Conservation (phyloP, 306 rosid genomes). For the Leucaena leucocephala region DNA sequence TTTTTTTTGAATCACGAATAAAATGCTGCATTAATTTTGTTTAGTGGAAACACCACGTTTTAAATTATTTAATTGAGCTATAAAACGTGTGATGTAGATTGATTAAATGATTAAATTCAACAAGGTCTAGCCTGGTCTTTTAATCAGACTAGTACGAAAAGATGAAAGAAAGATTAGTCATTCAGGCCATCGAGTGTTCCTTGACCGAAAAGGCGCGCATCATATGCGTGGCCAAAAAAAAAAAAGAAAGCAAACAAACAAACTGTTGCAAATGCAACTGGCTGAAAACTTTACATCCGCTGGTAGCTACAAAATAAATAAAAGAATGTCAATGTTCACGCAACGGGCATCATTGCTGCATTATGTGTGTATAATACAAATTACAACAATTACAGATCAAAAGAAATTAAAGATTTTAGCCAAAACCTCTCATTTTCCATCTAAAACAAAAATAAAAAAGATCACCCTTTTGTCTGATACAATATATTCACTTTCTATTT, state of each 20-base stretch:
- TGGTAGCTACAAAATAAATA: constrained; percentile 4
- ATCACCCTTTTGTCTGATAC: constrained; percentile 37
- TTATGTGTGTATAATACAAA: constrained; percentile 52
- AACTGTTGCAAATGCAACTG: not conserved
- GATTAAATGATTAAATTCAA: not conserved
- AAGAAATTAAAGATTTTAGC: constrained; percentile 32
- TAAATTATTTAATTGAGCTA: not conserved
- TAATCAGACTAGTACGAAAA: not conserved
- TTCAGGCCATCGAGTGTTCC: not conserved
- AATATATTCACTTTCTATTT: constrained; percentile 61
- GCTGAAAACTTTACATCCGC: not conserved
- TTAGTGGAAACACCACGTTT: not conserved
- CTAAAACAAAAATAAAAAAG: constrained; percentile 32
- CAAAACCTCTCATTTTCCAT: constrained; percentile 40
- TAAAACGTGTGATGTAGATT: not conserved
- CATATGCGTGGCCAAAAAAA: not conserved
- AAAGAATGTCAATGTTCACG: constrained; percentile 50
- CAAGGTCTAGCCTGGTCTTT: not conserved
- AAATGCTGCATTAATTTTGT: not conserved
- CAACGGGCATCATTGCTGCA: constrained; percentile 84
- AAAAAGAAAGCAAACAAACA: not conserved
- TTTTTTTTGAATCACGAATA: not conserved
- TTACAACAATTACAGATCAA: constrained; percentile 45
- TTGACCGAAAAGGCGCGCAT: not conserved
- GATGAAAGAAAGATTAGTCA: not conserved